Base-by-base conservation (phyloP, 176 grass and related monocot genomes). In the Avena sativa region DNA sequence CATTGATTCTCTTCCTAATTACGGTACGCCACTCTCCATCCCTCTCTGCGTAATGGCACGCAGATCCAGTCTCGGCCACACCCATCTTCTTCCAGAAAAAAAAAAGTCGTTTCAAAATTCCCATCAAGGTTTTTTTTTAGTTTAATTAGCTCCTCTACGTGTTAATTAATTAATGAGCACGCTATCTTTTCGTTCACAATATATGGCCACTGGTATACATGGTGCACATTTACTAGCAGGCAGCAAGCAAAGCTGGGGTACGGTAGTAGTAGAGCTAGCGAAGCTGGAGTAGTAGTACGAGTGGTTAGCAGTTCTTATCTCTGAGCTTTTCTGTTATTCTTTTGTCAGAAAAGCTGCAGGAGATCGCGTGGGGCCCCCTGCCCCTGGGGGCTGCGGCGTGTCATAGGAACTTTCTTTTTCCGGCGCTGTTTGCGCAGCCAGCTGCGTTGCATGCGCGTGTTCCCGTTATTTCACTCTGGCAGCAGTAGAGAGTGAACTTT, bases 301-400 rank as follows among this genome's bases (percentile, higher is more conserved):
- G 71, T 34, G 9, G 28, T 15, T 15, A 1, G 30, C 30, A 32
- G 38, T 84, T 63, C 21, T 87, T 87, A 75, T 87, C 89, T 67
- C 12, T 86, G 53, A 26, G 28, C 64, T 56, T 36, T 87, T 87
- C 84, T 44, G 47, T 67, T 79, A 72, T 67, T 68, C 77, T 88
- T 57, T 81, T 71, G 70, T 8, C 60, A 81, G 25, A 53, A 70
- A 91, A 47, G 59, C 86, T 91, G 89, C 86, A 81, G 8, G 26
- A 74, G 50, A 77, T 85, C 71, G 23, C 60, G 26, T 84, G 85
- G 59, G 85, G 16, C 14, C 63, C n/a, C n/a, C n/a, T n/a, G n/a
- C n/a, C n/a, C 19, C 38, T 19, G 14, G 21, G 66, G 21, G n/a
- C 23, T 63, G 17, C 72, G 86, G 61, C 74, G 43, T 69, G 61